phyloP scores from a whole-genome alignment of 306 rosid species.

The Oemleria cerasiformis region DNA sequence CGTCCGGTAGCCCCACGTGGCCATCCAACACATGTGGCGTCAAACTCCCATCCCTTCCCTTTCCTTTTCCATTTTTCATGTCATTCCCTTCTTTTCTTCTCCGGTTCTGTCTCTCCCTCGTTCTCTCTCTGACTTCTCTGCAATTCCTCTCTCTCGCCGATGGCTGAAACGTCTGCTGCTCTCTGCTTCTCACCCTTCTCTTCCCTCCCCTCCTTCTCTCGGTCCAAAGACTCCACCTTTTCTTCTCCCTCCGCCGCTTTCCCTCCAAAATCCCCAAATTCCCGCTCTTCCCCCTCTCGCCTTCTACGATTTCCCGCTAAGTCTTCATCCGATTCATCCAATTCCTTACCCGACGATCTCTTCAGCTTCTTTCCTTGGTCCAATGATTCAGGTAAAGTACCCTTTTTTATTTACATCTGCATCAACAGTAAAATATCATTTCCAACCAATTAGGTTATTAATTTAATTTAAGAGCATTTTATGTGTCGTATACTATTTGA shows the following conservation, averaged over 20 bases:
- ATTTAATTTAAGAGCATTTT: not conserved
- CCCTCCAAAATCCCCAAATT: slow-evolving; percentile 22
- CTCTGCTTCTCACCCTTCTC: slow-evolving; percentile 49
- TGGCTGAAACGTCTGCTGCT: slow-evolving; percentile 63
- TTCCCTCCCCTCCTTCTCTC: slow-evolving; percentile 29
- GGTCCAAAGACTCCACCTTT: slow-evolving; percentile 25
- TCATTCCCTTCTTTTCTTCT: slow-evolving; percentile 8
- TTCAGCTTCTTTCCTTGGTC: slow-evolving; percentile 73
- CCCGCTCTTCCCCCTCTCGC: slow-evolving; percentile 39
- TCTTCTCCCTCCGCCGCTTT: slow-evolving; percentile 23
- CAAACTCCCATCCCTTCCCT: slow-evolving; percentile 7
- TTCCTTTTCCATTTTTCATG: slow-evolving; percentile 3
- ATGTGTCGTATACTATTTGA: not conserved
- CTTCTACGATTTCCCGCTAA: slow-evolving; percentile 45
- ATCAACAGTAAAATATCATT: not conserved
- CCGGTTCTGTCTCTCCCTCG: not conserved
- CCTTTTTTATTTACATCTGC: not conserved
- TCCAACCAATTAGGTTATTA: not conserved
- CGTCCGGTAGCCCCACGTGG: slow-evolving; percentile 6
- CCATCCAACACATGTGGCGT: slow-evolving; percentile 24
- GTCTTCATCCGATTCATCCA: slow-evolving; percentile 45
- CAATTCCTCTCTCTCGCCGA: slow-evolving; percentile 10
- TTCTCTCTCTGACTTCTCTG: not conserved
- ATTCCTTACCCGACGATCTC: slow-evolving; percentile 45
- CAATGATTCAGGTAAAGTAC: slow-evolving; percentile 45